Base-by-base conservation (phyloP, 1,139 yeast genomes). In the Candida pseudoviswanathii region DNA sequence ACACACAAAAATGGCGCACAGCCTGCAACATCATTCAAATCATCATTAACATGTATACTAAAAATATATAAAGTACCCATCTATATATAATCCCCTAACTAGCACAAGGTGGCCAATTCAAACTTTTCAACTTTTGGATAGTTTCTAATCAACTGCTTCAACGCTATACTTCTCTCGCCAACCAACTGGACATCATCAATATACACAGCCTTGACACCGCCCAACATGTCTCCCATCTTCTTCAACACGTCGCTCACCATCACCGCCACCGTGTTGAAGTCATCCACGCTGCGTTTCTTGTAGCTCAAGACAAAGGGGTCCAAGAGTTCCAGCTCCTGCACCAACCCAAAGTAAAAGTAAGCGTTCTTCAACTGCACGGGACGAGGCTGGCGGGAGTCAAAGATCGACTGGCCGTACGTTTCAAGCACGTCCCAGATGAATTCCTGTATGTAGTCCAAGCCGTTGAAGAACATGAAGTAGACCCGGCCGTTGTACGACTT, bases 391-490 rank as follows among this genome's bases (percentile, higher is more conserved):
- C 10, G 3, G 29, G 33, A 21, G 21, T 33, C 10, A 42, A 33
- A 31, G 30, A 41, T 27, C 22, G 29, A 49, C 54, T 58, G 52
- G 58, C 64, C 56, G 57, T 68, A 55, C 59, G 60, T 58, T 56
- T 71, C 75, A 27, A 73, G 67, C 38, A 69, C 56, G 50, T 67
- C 69, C 42, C 68, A 56, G 34, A 73, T 59, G 24, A 70, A 56
- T 33, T 63, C 59, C 51, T 71, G 76, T 27, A 73, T 63, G 51
- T 62, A 71, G 16, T 60, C 62, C 48, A 72, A 58, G 1, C 76
- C 76, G 47, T 73, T 62, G 59, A 73, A 73, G 47, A 72, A 73
- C 77, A 73, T 73, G 48, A 73, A 72, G 31, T 71, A 56, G 6
- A 71, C 67, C 52, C 67, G 67, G 2, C 74, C 76, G 6, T 21